Percentiles rank a stretch among this genome's conserved stretches.
These are phyloP conservation scores for Lolium perenne DNA, from an alignment of 176 grass and related monocot species.

Conservation along the genomic window DNA sequence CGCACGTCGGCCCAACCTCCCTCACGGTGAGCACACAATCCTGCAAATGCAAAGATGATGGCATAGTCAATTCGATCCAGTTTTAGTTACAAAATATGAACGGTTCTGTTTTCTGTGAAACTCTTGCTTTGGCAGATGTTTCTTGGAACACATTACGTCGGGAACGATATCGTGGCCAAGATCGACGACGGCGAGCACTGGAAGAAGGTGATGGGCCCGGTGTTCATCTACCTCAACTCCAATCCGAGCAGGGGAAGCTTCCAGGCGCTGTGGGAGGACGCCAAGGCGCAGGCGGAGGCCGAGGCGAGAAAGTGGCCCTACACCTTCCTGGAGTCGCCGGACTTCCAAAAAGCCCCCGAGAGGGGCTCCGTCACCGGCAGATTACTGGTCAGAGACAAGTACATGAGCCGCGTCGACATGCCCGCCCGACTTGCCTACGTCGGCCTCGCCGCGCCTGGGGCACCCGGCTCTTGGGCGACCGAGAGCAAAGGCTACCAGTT, in stretches of 20 bases:
- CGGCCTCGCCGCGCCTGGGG: slow-evolving; percentile 65
- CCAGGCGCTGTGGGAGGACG: slow-evolving; percentile 61
- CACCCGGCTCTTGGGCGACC: slow-evolving; percentile 55
- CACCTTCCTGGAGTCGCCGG: slow-evolving; percentile 58
- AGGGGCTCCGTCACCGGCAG: slow-evolving; percentile 56
- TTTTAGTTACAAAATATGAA: background rate
- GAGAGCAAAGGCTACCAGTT: slow-evolving; percentile 85
- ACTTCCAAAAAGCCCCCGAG: slow-evolving; percentile 59
- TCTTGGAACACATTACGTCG: slow-evolving; percentile 65
- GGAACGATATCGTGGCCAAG: slow-evolving; percentile 48
- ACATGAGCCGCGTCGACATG: slow-evolving; percentile 21
- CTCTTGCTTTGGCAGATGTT: slow-evolving; percentile 59
- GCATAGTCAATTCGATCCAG: background rate
- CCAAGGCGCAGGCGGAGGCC: slow-evolving; percentile 62
- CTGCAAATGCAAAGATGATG: too few species aligned
- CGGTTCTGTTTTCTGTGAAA: background rate
- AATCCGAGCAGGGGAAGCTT: background rate
- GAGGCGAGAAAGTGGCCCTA: slow-evolving; percentile 77
- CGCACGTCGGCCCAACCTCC: slow-evolving; percentile 77
- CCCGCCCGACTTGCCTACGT: slow-evolving; percentile 48
- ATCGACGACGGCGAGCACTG: slow-evolving; percentile 62
- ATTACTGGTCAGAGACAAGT: slow-evolving; percentile 62
- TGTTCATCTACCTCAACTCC: slow-evolving; percentile 89
- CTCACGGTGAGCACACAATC: slow-evolving; percentile 51
- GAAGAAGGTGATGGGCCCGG: slow-evolving; percentile 83